Evolutionary conservation across 805 yeast genomes (phyloP).

Genomic region (Nakazawaea ishiwadae): DNA sequence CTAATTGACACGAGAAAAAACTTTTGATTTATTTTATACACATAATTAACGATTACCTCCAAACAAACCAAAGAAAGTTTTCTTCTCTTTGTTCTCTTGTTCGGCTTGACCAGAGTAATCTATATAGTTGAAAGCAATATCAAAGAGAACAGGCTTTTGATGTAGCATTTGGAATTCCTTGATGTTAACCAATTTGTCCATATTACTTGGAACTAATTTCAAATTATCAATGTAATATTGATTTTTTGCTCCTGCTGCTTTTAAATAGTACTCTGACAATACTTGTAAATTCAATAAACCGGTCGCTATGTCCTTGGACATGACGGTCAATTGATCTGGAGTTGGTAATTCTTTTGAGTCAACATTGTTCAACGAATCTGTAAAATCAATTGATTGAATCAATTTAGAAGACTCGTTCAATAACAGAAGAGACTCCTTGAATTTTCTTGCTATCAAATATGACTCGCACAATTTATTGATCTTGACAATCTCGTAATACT

Average conservation of each 20-base stretch:
- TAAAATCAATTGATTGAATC: constrained; percentile 63
- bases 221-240: constrained; percentile 24
- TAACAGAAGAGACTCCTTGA: constrained; percentile 44
- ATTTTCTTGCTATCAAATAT: constrained; percentile 35
- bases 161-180: constrained; percentile 53
- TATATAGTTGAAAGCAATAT: constrained; percentile 82
- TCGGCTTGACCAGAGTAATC: constrained; percentile 40
- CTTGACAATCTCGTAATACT: constrained; percentile 43
- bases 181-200: constrained; percentile 27
- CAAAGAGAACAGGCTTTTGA: constrained; percentile 88
- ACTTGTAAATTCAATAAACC: constrained; percentile 33
- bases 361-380: constrained; percentile 55
- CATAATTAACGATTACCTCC: constrained; percentile 34
- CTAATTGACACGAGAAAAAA: background rate
- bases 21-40: background rate
- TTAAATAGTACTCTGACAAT: constrained; percentile 41
- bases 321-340: constrained; percentile 25
- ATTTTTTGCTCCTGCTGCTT: constrained; percentile 20
- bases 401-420: constrained; percentile 26
- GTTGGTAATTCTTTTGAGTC: constrained; percentile 30
- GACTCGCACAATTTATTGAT: constrained; percentile 39
- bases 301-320: constrained; percentile 18
- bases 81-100: constrained; percentile 38
- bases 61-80: constrained; percentile 72
- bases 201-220: constrained; percentile 23